Evolutionary conservation across 306 rosid genomes (phyloP), one percentile per base, ranked within the genome.

Genomic region (Trifolium subterraneum): DNA sequence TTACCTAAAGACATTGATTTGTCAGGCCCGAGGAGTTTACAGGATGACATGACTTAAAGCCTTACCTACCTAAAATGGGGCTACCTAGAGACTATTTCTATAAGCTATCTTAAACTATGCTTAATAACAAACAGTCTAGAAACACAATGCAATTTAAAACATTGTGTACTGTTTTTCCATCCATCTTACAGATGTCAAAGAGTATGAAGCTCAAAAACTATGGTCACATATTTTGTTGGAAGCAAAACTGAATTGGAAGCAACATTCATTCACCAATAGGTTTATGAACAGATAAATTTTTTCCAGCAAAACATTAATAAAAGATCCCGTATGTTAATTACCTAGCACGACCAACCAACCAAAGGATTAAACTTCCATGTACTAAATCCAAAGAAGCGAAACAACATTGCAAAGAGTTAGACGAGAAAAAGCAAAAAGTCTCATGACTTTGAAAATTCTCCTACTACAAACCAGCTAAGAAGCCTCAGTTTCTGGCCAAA

Each of bases 401-500:
- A 76, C 64, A 78, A 66, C 82, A 79, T 41, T 48, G 61, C 16
- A 54, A 55, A 68, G 60, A 33, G 78, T 33, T 77, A 42, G 70
- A 72, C 68, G 19, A 58, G 67, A 66, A 68, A 80, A 80, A 72
- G 16, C 27, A 78, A 78, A 83, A 86, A 61, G 89, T 86, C 79
- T 67, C 80, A 62, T 48, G 84, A 74, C 74, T 16, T 50, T n/a
- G 76, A 81, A 83, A 79, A 74, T 73, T 81, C 80, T 81, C 69
- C 58, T 33, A 72, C 96, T 87, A 87, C 87, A 85, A 80, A 85
- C 81, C 82, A 86, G 51, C 93, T 79, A 79, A 89, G 60, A 73
- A 74, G 87, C 78, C 90, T 78, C 91, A 61, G 82, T 82, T 87
- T 80, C 85, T 41, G 77, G 90, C 85, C 89, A 83, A 73, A 82